A percentile compares a stretch with the other conserved stretches of the same genome.
These are phyloP conservation scores for Symbiodinium pilosum DNA, from an alignment of 73 alveolate species.

Conservation along the genomic window DNA sequence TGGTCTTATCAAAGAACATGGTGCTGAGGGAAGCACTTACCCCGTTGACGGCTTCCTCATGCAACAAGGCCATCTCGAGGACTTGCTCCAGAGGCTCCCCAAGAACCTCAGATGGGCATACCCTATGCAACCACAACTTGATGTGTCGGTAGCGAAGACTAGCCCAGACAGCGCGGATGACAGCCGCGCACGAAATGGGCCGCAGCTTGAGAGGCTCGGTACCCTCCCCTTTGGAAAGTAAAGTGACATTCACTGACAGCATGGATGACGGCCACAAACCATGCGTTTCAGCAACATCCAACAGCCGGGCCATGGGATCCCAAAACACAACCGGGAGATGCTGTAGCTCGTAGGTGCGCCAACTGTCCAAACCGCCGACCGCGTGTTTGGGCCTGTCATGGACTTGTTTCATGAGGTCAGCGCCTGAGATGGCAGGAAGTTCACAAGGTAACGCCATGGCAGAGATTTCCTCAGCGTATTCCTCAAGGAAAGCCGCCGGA, in stretches of 20 bases:
- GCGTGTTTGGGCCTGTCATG: not conserved
- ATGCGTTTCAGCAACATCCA: not conserved
- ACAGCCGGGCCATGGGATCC: not conserved
- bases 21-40: not conserved
- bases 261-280: not conserved
- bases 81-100: not conserved
- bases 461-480: not conserved
- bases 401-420: not conserved
- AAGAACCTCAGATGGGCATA: not conserved
- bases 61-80: not conserved
- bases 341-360: not conserved
- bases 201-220: not conserved
- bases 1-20: not conserved
- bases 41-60: not conserved
- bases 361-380: not conserved
- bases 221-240: not conserved
- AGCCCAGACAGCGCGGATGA: not conserved
- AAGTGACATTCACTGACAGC: not conserved
- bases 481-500: not conserved
- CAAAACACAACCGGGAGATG: not conserved
- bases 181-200: not conserved
- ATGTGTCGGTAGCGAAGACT: not conserved
- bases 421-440: not conserved
- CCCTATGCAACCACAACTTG: not conserved
- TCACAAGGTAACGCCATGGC: not conserved